These are phyloP conservation scores for Madurella fahalii DNA, from an alignment of 2,329 filamentous ascomycete species.

Conservation along the genomic window DNA sequence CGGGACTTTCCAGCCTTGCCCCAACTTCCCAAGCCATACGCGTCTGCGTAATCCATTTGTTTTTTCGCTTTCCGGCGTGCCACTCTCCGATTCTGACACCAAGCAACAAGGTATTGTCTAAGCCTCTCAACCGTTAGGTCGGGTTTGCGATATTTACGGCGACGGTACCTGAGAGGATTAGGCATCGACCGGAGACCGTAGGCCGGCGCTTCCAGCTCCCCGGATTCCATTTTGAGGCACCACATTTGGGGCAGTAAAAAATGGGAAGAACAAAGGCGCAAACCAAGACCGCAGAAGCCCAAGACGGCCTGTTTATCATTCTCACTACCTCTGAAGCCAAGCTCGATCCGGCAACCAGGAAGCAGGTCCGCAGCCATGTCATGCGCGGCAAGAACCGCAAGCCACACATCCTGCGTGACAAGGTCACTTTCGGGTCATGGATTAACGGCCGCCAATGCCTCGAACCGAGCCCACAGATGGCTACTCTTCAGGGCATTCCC, in stretches of 20 bases:
- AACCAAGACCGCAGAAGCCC: neutral
- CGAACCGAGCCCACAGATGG: neutral
- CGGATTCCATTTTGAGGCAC: neutral
- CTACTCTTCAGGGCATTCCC: neutral
- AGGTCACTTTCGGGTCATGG: slow-evolving; percentile 7
- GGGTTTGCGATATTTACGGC: no score
- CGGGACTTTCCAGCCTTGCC: neutral
- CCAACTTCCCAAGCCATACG: neutral
- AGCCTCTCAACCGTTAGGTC: no score
- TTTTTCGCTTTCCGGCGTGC: no score
- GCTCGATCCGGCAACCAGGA: slow-evolving; percentile 13
- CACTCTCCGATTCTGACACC: no score
- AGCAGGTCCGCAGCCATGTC: slow-evolving; percentile 20
- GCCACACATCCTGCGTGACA: neutral
- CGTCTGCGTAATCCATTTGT: no score
- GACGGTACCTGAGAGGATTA: no score
- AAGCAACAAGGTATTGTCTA: no score
- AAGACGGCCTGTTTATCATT: slow-evolving; percentile 20
- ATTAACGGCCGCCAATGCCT: slow-evolving; percentile 5
- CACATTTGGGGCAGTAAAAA: neutral
- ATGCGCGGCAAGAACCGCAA: slow-evolving; percentile 23
- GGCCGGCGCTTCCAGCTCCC: no score
- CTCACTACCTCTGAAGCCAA: slow-evolving; percentile 15
- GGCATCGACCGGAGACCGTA: no score
- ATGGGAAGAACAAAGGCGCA: neutral